Conservation (phyloP, 257 asterid species). For the Solanum megistacrolobum region DNA sequence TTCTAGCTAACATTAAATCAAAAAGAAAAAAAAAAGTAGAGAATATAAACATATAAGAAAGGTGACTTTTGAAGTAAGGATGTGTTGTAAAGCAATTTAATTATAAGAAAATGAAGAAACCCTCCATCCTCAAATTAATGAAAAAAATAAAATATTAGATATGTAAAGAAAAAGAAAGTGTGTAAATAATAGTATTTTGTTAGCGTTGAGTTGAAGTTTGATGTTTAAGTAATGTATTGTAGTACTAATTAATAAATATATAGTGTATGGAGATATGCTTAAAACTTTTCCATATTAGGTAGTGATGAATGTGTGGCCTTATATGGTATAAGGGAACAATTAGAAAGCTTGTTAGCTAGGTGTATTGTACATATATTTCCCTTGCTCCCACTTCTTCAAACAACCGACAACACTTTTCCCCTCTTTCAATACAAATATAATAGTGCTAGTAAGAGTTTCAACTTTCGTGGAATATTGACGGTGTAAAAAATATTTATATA, state of each 20-base stretch:
- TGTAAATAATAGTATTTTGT: background rate
- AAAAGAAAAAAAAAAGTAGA: background rate
- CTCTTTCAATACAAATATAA: background rate
- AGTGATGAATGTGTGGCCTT: slow-evolving; percentile 39
- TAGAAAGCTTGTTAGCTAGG: slow-evolving; percentile 19
- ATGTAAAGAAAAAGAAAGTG: background rate
- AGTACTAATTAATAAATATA: background rate
- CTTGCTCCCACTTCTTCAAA: slow-evolving; percentile 24
- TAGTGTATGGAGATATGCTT: slow-evolving; percentile 7
- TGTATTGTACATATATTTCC: background rate
- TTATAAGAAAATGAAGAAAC: background rate
- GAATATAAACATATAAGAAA: background rate
- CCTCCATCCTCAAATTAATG: background rate
- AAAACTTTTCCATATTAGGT: slow-evolving; percentile 45
- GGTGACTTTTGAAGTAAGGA: slow-evolving; percentile 24
- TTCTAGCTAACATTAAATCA: background rate
- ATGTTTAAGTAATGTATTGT: background rate
- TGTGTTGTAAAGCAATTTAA: slow-evolving; percentile 20
- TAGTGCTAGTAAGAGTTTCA: background rate
- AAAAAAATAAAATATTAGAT: background rate
- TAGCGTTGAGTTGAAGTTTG: background rate
- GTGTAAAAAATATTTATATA: background rate
- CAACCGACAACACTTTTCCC: slow-evolving; percentile 31
- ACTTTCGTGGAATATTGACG: too few species aligned
- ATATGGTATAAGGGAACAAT: slow-evolving; percentile 35